Evolutionary conservation across 805 yeast species (phyloP).

Genomic region (Lachancea nothofagi): DNA sequence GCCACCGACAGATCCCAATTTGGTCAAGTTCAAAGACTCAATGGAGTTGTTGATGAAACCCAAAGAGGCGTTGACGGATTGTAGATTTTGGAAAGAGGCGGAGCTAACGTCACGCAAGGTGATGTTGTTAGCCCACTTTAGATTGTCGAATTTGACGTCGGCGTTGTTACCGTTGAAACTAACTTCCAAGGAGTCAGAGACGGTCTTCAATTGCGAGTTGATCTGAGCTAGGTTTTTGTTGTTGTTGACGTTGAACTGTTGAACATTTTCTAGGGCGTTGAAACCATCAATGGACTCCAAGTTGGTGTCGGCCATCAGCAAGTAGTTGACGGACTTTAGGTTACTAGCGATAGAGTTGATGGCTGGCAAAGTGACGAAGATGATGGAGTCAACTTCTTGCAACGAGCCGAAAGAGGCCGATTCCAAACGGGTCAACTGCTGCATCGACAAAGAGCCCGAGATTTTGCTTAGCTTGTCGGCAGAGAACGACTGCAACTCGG

Average conservation of each 20-base stretch:
- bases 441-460: slow-evolving; percentile 61
- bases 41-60: slow-evolving; percentile 73
- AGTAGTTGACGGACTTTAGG: slow-evolving; percentile 65
- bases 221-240: slow-evolving; percentile 70
- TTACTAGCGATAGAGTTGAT: slow-evolving; percentile 63
- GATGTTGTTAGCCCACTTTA: slow-evolving; percentile 83
- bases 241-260: slow-evolving; percentile 81
- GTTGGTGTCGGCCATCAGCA: slow-evolving; percentile 69
- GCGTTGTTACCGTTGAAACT: slow-evolving; percentile 81
- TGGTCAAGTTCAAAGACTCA: slow-evolving; percentile 47
- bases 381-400: slow-evolving; percentile 74
- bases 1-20: slow-evolving; percentile 65
- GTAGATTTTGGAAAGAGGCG: slow-evolving; percentile 62
- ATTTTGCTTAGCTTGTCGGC: slow-evolving; percentile 78
- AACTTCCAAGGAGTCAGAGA: slow-evolving; percentile 68
- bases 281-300: slow-evolving; percentile 65
- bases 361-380: slow-evolving; percentile 82
- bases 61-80: slow-evolving; percentile 71
- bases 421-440: slow-evolving; percentile 58
- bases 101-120: slow-evolving; percentile 76
- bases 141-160: slow-evolving; percentile 59
- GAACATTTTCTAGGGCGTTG: slow-evolving; percentile 38
- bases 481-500: slow-evolving; percentile 53
- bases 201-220: slow-evolving; percentile 66
- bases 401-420: slow-evolving; percentile 72